phyloP scores from a whole-genome alignment of 306 rosid genomes.

The Abrus pulchellus region DNA sequence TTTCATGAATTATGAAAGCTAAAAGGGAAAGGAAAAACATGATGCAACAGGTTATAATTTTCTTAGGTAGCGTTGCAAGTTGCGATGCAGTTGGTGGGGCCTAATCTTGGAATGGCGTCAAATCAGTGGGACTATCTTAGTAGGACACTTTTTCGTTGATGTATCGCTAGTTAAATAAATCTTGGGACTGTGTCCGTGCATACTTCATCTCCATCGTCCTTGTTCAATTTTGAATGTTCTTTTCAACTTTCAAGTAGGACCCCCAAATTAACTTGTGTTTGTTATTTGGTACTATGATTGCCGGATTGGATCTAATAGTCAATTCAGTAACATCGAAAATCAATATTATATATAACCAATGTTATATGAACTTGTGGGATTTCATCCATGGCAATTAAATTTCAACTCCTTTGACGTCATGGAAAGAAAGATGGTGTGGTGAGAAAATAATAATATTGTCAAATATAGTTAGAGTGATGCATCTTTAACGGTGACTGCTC shows the following conservation, averaged over 20 bases:
- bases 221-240: conserved; percentile 17
- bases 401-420: conserved; percentile 35
- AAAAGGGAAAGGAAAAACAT: conserved; percentile 38
- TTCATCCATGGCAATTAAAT: conserved; percentile 34
- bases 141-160: conserved; percentile 24
- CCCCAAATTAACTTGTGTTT: conserved; percentile 26
- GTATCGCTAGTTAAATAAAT: not conserved
- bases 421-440: conserved; percentile 25
- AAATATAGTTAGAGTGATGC: not conserved
- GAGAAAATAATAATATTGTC: not conserved
- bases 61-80: conserved; percentile 14
- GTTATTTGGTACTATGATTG: conserved; percentile 38
- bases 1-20: conserved; percentile 45
- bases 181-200: too few species aligned
- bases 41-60: conserved; percentile 46
- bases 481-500: conserved; percentile 1
- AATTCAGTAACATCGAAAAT: conserved; percentile 12
- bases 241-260: conserved; percentile 43
- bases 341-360: not conserved
- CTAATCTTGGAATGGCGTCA: conserved; percentile 31
- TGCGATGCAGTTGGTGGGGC: conserved; percentile 19
- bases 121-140: conserved; percentile 32
- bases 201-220: not conserved
- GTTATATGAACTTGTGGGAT: not conserved
- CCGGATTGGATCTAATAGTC: conserved; percentile 33